Evolutionary conservation across 2,329 filamentous ascomycete genomes (phyloP).

Genomic region (Diaporthe vexans): DNA sequence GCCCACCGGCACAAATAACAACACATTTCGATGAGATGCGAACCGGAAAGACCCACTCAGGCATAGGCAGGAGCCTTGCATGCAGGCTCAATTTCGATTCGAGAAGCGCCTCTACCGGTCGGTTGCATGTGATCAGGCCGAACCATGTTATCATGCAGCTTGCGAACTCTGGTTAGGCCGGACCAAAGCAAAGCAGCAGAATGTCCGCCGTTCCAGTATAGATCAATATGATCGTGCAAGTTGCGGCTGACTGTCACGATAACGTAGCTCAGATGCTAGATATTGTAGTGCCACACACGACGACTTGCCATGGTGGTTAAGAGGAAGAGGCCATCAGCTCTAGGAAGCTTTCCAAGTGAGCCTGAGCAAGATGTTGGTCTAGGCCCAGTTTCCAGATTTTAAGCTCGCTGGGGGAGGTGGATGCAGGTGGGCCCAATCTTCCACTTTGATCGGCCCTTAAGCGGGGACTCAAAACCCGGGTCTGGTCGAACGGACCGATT

Average conservation of each 20-base stretch:
- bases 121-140: not conserved
- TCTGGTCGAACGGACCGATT: conserved; percentile 28
- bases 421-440: not conserved
- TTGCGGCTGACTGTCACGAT: not conserved
- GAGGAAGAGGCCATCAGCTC: not conserved
- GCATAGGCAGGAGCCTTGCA: not conserved
- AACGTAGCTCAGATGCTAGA: not conserved
- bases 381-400: conserved; percentile 9
- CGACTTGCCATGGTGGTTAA: not conserved
- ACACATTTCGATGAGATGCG: not conserved
- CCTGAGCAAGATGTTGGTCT: not conserved
- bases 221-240: too few species aligned
- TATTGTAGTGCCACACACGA: not conserved
- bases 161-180: not conserved
- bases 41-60: not conserved
- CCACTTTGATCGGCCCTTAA: conserved; percentile 13
- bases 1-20: not conserved
- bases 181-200: not conserved
- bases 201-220: not conserved
- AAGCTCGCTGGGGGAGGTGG: conserved; percentile 12
- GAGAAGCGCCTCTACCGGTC: not conserved
- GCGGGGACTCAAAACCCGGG: conserved; percentile 8
- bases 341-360: not conserved
- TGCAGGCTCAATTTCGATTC: too few species aligned
- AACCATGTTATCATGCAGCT: not conserved